Evolutionary conservation across 2,329 filamentous ascomycete species (phyloP).

Genomic region (Dactylellina sp.): DNA sequence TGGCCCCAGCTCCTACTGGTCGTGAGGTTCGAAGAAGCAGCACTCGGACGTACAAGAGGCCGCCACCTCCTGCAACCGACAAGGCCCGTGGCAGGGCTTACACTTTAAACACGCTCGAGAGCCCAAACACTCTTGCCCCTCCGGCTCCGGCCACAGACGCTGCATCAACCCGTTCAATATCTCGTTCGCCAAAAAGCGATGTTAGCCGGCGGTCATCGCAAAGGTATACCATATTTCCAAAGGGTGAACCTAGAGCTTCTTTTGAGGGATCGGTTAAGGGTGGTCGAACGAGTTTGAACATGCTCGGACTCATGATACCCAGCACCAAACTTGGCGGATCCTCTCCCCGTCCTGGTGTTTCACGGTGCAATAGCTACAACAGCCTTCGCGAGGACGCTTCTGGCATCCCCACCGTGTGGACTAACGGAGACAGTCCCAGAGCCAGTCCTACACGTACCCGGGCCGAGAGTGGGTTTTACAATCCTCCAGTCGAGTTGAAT

Average conservation of each 20-base stretch:
- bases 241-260: conserved; percentile 13
- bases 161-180: conserved; percentile 17
- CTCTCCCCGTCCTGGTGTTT: conserved; percentile 30
- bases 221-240: conserved; percentile 35
- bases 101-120: conserved; percentile 21
- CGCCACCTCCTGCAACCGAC: neutral
- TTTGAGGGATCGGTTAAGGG: conserved; percentile 10
- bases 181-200: conserved; percentile 26
- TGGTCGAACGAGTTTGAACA: neutral
- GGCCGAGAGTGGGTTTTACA: conserved; percentile 14
- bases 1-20: conserved; percentile 17
- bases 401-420: conserved; percentile 51
- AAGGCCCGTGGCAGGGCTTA: conserved; percentile 35
- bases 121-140: conserved; percentile 8
- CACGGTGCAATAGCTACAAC: conserved; percentile 31
- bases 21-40: conserved; percentile 20
- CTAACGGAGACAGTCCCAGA: conserved; percentile 49
- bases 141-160: conserved; percentile 10
- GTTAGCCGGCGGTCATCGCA: conserved; percentile 21
- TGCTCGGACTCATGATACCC: conserved; percentile 17
- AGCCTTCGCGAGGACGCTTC: conserved; percentile 50
- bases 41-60: conserved; percentile 24
- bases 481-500: conserved; percentile 1
- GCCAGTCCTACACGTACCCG: conserved; percentile 36
- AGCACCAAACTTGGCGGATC: neutral